Conservation (phyloP, 2,329 filamentous ascomycete species). For the Talaromyces sp. region DNA sequence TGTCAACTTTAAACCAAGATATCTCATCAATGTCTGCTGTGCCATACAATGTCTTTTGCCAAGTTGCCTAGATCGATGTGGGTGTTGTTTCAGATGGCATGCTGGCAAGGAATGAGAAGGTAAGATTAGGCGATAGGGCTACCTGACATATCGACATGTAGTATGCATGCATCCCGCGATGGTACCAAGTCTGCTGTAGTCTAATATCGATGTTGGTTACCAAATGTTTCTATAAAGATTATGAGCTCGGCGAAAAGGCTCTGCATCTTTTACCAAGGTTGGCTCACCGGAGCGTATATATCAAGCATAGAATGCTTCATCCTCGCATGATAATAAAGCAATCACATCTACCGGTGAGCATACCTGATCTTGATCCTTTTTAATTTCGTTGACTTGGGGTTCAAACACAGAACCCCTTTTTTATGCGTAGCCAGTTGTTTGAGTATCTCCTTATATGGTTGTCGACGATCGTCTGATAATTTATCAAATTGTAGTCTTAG, state of each 20-base stretch:
- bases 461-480: not conserved
- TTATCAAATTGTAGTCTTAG: too few relatives aligned
- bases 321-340: not conserved
- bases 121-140: not conserved
- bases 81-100: too few relatives aligned
- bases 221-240: too few relatives aligned
- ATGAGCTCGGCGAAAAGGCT: not conserved
- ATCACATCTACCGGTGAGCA: not conserved
- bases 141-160: not conserved
- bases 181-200: not conserved
- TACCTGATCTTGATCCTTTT: not conserved
- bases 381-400: too few relatives aligned
- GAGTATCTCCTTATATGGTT: not conserved
- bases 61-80: too few relatives aligned
- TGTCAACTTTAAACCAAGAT: not conserved
- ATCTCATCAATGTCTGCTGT: not conserved
- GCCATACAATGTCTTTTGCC: too few relatives aligned
- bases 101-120: not conserved
- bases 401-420: too few relatives aligned
- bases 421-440: not conserved
- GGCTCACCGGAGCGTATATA: not conserved
- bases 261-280: not conserved
- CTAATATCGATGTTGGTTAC: not conserved
- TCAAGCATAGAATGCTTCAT: not conserved
- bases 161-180: conserved; percentile 1